Base-by-base conservation (phyloP, 2,329 filamentous ascomycete species). In the Pseudogymnoascus sp. region DNA sequence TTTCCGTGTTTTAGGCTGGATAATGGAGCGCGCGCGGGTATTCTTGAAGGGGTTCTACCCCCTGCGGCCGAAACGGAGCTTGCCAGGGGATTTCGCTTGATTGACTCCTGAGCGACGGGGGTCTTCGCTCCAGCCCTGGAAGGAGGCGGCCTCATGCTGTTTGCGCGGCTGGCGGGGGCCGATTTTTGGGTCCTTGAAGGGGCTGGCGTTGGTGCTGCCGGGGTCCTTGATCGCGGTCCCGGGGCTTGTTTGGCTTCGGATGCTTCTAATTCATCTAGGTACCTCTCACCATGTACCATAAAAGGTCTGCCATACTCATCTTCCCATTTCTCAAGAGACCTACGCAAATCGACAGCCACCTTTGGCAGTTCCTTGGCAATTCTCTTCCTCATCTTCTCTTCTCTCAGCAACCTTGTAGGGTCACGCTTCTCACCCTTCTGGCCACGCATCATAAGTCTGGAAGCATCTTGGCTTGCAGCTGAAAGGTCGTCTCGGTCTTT, bases 301-400 rank as follows among this genome's bases (percentile, higher is more conserved):
- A 99, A 99, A 3, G 93, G 91, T 10, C 92, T 86, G 2, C 92
- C 93, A 74, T 93, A 97, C 72, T 97, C 95, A 62, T 96, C 89
- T 74, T 99, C 95, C 87, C 91, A 99, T 53, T 82, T 79, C 73
- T 93, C 90, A 29, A 99, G 82, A n/a, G 84, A 81, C 74, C 87
- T 93, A 67, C 85, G 84, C 64, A 99, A 78, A n/a, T 97, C 92
- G 0, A 82, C 83, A 64, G 93, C 87, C 47, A 99, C 82, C 78
- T 96, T 97, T 63, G 95, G 95, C 31, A 99, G 80, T 72, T 99
- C 95, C 76, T 97, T 99, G 26, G 93, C 84, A 66, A 99, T 97
- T 64, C 93, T 85, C 83, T 99, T 99, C 65, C 95, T 87, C 91
- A 96, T 96, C 82, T 97, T 99, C 78, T 99, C 95, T 73, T 99